Base-by-base conservation (phyloP, 257 asterid species). In the Echium plantagineum region DNA sequence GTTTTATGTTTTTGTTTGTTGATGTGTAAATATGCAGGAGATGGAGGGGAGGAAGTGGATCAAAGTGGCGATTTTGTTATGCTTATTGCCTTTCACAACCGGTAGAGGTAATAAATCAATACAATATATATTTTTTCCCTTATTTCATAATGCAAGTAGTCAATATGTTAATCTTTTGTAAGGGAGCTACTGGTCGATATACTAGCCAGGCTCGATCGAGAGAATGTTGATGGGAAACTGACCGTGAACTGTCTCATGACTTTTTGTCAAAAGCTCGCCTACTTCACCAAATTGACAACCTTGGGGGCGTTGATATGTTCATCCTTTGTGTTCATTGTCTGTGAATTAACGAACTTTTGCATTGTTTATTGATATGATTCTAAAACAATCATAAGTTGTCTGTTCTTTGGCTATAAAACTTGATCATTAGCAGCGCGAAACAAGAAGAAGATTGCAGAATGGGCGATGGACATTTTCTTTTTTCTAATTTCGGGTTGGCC, bases 1-100 rank as follows among this genome's bases (percentile, higher is more conserved):
- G 16, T 42, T 42, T 12, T 42, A 0, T 42, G 2, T 42, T 42
- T 42, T 42, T 42, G 49, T 42, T 42, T 10, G 16, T 42, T 42
- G 15, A 38, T 38, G 13, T 38, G 8, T 38, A 10, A 7, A 13
- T 51, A 21, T 56, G 68, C 72, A 74, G 72, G 64, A 42, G 15
- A 78, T 78, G 83, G 74, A 62, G 3, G 60, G 66, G 53, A 63
- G 64, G 55, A 65, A 52, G 32, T 63, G 78, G 75, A 51, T 69
- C 30, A 69, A 66, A 63, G 71, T 69, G 66, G 68, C 66, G 52
- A 60, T 71, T 65, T 57, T 78, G 59, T n/a, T 69, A 21, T 63
- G 55, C 28, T 53, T 74, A n/a, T 24, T 66, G n/a, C 69, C 72
- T 18, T 15, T 69, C 59, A 71, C 80, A 64, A 35, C 65, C 26